These are phyloP conservation scores for Paramarasmius palmivorus DNA, from an alignment of 1,284 basidiomycete species.

Conservation along the genomic window DNA sequence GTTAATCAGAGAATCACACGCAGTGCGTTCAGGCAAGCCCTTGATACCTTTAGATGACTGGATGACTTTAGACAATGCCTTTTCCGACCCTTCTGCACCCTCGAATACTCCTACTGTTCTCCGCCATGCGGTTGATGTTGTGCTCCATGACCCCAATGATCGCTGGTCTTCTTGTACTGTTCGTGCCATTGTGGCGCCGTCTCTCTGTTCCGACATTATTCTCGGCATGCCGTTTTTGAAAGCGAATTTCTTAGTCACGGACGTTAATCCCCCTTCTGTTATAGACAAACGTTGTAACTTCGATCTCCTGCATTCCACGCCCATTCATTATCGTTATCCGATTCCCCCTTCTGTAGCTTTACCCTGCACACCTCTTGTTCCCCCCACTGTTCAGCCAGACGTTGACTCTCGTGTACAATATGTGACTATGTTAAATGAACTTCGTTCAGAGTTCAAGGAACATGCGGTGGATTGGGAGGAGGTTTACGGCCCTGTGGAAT, in stretches of 20 bases:
- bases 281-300: slow-evolving; percentile 20
- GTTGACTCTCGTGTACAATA: not conserved
- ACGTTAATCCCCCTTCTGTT: slow-evolving; percentile 20
- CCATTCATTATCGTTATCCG: not conserved
- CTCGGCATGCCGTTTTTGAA: slow-evolving; percentile 28
- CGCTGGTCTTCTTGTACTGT: slow-evolving; percentile 5
- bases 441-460: not conserved
- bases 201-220: slow-evolving; percentile 17
- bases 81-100: not conserved
- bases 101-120: not conserved
- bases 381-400: not conserved
- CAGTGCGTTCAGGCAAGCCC: not conserved
- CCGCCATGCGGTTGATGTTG: not conserved
- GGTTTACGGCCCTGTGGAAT: not conserved
- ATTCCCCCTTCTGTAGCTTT: no score
- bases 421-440: not conserved
- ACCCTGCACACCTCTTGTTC: not conserved
- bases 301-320: slow-evolving; percentile 22
- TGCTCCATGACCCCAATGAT: not conserved
- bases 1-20: not conserved
- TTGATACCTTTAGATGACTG: not conserved
- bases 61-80: not conserved
- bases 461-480: not conserved
- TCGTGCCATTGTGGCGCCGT: slow-evolving; percentile 5
- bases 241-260: slow-evolving; percentile 24